Evolutionary conservation across 495 filamentous ascomycete species (phyloP).

Genomic region (Penicillium bovifimosum): DNA sequence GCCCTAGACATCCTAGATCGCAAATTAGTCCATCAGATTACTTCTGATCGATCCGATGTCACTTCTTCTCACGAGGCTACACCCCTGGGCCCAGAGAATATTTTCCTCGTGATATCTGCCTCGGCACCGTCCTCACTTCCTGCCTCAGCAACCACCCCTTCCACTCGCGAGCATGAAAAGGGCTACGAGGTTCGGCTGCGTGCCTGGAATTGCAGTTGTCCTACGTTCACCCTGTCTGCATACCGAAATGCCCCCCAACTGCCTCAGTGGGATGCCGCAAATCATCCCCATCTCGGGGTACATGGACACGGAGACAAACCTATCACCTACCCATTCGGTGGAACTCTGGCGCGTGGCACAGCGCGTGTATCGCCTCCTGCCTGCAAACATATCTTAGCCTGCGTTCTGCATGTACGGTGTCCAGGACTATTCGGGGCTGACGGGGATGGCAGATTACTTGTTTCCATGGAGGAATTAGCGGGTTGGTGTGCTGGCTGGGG

Average conservation of each 20-base stretch:
- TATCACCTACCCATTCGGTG: slow-evolving; percentile 45
- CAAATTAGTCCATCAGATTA: slow-evolving; percentile 50
- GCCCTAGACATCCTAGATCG: slow-evolving; percentile 81
- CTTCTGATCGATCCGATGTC: slow-evolving; percentile 4
- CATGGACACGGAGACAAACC: slow-evolving; percentile 8
- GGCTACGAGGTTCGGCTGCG: slow-evolving; percentile 63
- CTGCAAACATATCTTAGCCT: slow-evolving; percentile 89
- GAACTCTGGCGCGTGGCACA: slow-evolving; percentile 33
- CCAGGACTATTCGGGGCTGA: slow-evolving; percentile 50
- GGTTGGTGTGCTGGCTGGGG: slow-evolving; percentile 68
- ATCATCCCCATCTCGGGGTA: slow-evolving; percentile 5
- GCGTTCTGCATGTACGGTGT: slow-evolving; percentile 68
- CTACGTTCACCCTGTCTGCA: slow-evolving; percentile 67
- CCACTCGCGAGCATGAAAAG: slow-evolving; percentile 20
- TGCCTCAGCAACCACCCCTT: slow-evolving; percentile 16
- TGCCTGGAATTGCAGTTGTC: slow-evolving; percentile 90
- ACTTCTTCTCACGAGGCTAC: neutral
- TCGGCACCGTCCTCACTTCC: slow-evolving; percentile 35
- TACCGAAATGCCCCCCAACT: slow-evolving; percentile 42
- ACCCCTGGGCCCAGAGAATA: slow-evolving; percentile 11
- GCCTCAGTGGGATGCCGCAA: slow-evolving; percentile 4
- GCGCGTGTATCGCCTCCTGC: slow-evolving; percentile 47
- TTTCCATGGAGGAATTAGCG: slow-evolving; percentile 60
- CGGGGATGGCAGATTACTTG: slow-evolving; percentile 48
- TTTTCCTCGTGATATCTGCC: slow-evolving; percentile 41